Base-by-base conservation (phyloP, 2,329 filamentous ascomycete genomes). In the Penicillium sp. region DNA sequence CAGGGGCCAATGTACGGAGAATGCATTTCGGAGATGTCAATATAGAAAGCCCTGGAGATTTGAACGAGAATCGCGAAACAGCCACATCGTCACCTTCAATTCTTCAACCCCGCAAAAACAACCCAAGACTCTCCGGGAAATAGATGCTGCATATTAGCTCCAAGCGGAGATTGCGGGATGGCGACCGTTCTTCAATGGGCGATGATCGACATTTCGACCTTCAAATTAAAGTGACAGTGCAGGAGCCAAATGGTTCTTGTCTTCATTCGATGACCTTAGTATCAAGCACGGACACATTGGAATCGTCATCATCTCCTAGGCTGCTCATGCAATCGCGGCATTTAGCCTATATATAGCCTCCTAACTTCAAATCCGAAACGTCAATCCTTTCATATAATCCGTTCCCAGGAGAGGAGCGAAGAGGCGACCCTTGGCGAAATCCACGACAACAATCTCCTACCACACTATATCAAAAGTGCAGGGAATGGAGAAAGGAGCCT, bases 171-270 rank as follows among this genome's bases (percentile, higher is more conserved):
- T 33, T 25, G 14, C 60, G 60, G 60, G 54, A 52, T 17, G 2
- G 4, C 5, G 8, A 28, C 60, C 60, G 58, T 50, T 59, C 50
- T 57, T 9, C 14, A 57, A 50, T 28, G 19, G 49, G 58, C 9
- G 38, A 61, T 59, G 60, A 62, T 61, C 58, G 50, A 51, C 59
- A 17, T 43, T 7, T 25, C 33, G 31, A 37, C 17, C 35, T 16
- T 16, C 17, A 37, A 35, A 12, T 42, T 7, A 11, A 56, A 11
- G 6, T 48, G 14, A 1, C 11, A 37, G 4, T 38, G 4, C n/a
- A 28, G 46, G 17, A 17, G n/a, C 2, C 42, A 33, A 19, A 16
- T 10, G 25, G 43, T 25, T 45, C 4, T 11, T 22, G 9, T 8
- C 12, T 22, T 33, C 17, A 5, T 35, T 22, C 9, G 12, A 28